Base-by-base conservation (phyloP, 2,329 filamentous ascomycete genomes). In the Aspergillus sclerotialis region DNA sequence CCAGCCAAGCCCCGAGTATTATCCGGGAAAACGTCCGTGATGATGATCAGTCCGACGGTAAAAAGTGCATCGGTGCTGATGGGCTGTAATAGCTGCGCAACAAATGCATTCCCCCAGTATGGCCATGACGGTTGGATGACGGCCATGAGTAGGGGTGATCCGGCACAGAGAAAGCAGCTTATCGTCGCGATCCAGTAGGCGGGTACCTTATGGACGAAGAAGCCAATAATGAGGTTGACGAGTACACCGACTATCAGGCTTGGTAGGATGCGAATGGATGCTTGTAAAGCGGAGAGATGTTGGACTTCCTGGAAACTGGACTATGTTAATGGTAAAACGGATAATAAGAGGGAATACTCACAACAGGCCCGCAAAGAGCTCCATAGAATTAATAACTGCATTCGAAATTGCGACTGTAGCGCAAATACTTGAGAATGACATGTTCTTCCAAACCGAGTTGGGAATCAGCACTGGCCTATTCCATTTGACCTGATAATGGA, bases 401-500 rank as follows among this genome's bases (percentile, higher is more conserved):
- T 57, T 68, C 0, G 69, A 62, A 4, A 75, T 40, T 4, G 69
- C 49, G 1, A 75, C 61, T 4, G 64, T 70, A 3, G 69, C 44
- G 45, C 77, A 81, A 13, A 76, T 69, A 16, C 59, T 65, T 0
- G 72, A 69, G 45, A 81, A 82, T 3, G 70, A 55, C 0, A 55
- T 50, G 28, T 76, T 78, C n/a, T 58, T 65, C 78, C 78, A 82
- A 0, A 82, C 55, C 0, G 67, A 69, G 49, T 81, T 80, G 0
- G 78, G 78, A 14, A 82, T 79, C 6, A 82, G 51, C 1, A 75
- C 75, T 9, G 75, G 69, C 3, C 60, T 61, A 7, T 62, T 60
- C 0, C 52, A 46, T 8, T 55, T 58, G 30, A 71, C 68, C 31
- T 71, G 72, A 3, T 61, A 58, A 8, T 64, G 61, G 30, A 76